Conservation (phyloP, 2,329 filamentous ascomycete genomes). For the Penicillium sp. region DNA sequence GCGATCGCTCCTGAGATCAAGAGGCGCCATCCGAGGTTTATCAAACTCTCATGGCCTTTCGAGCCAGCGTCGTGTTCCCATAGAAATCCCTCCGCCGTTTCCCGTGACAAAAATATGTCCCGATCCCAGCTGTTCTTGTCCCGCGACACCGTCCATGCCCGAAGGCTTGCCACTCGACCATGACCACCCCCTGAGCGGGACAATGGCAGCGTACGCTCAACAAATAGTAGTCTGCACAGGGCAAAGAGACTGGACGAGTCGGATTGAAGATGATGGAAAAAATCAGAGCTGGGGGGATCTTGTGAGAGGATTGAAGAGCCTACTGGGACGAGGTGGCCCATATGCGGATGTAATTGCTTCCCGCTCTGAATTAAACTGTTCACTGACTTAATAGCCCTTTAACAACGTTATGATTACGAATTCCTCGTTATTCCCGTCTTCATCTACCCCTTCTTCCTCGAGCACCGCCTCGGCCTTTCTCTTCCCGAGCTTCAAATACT, state of each 20-base stretch:
- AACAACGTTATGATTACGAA: constrained; percentile 80
- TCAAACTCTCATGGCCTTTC: constrained; percentile 28
- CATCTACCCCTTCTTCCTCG: constrained; percentile 28
- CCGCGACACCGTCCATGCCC: constrained; percentile 72
- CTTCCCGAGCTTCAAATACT: constrained; percentile 81
- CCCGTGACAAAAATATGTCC: constrained; percentile 67
- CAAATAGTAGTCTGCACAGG: constrained; percentile 86
- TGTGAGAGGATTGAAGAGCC: constrained; percentile 70
- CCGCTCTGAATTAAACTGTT: neutral
- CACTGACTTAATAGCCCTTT: constrained; percentile 66
- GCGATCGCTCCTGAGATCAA: constrained; percentile 16
- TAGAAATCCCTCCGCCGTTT: constrained; percentile 48
- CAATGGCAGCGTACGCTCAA: constrained; percentile 77
- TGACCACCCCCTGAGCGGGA: constrained; percentile 71
- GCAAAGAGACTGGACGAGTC: constrained; percentile 77
- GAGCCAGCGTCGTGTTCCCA: constrained; percentile 31
- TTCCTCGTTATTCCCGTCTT: constrained; percentile 71
- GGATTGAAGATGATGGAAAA: constrained; percentile 78
- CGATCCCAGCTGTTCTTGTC: constrained; percentile 75
- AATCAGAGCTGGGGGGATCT: constrained; percentile 51
- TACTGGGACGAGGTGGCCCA: constrained; percentile 68
- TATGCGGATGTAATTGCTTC: constrained; percentile 63
- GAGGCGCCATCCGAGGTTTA: constrained; percentile 21
- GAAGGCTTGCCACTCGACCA: constrained; percentile 75
- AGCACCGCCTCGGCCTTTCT: constrained; percentile 67